A percentile compares a stretch with the other conserved stretches of the same genome.
These are phyloP conservation scores for Diaporthe citrichinensis DNA, from an alignment of 2,329 filamentous ascomycete genomes.

Conservation along the genomic window DNA sequence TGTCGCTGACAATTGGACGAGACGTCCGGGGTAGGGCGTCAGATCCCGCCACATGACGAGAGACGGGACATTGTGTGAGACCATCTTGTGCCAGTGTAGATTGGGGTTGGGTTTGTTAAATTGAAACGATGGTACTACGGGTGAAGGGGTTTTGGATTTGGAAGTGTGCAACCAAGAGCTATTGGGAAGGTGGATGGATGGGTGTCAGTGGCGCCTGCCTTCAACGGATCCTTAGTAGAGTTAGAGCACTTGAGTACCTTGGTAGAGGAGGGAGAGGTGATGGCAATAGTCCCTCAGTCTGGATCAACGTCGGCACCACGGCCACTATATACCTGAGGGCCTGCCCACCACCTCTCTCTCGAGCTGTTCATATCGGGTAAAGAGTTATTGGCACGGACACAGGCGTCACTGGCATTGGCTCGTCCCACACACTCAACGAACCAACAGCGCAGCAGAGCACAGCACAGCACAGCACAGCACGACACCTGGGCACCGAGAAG, in stretches of 20 bases:
- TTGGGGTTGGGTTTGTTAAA: neutral
- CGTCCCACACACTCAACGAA: neutral
- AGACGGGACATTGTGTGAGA: constrained; percentile 31
- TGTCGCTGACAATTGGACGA: constrained; percentile 29
- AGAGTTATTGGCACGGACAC: neutral
- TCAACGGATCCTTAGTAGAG: neutral
- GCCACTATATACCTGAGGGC: constrained; percentile 1
- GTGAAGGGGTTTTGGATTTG: neutral
- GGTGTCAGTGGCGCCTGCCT: neutral
- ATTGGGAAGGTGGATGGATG: neutral
- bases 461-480: neutral
- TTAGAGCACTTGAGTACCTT: too few species aligned
- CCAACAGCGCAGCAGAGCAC: neutral
- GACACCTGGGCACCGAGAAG: neutral
- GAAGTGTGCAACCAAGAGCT: neutral
- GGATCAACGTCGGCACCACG: neutral
- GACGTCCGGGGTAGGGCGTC: constrained; percentile 38
- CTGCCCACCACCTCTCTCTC: neutral
- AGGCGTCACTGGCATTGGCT: neutral
- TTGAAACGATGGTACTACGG: neutral
- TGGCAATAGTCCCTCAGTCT: neutral
- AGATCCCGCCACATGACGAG: constrained; percentile 42
- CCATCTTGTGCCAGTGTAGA: constrained; percentile 26
- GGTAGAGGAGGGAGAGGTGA: neutral
- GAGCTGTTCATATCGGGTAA: constrained; percentile 9